Evolutionary conservation across 1,284 basidiomycete species (phyloP), one percentile per base, ranked within the genome.

Genomic region (Leccinum angustisporum): DNA sequence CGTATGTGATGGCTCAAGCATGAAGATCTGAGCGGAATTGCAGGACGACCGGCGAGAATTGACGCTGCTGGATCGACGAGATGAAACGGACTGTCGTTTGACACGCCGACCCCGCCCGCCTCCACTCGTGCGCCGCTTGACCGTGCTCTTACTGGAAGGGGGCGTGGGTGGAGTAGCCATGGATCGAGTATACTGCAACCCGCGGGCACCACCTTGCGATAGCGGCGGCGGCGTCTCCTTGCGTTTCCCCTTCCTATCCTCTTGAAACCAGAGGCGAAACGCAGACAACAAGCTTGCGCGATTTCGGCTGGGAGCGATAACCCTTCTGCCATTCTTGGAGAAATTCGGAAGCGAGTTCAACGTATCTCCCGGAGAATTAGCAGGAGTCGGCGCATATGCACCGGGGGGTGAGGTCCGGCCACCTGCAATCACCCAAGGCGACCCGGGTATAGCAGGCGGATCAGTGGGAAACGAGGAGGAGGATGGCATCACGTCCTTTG

Each of bases 191-290:
- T 74, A 67, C 33, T 70, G 63, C 36, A 70, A 60, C 27, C 65
- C 66, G 43, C 67, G 60, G 48, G 61, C 38, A 59, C 58, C 58
- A 62, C 70, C 69, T 72, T 81, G 67, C 65, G 77, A 59, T 31
- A 67, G 66, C 52, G 60, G 61, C 43, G 68, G 72, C 14, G 64
- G 59, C 38, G 69, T 55, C 50, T 84, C 85, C 71, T 90, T 88
- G 58, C 86, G 79, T 74, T 92, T 93, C 5, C 89, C 87, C 69
- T 90, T 92, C 67, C 81, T 79, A 66, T 92, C 91, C 64, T 92
- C 90, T 61, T 90, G 83, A 75, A 93, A 91, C 91, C 91, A 93
- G 62, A 86, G 79, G 50, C 88, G 80, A 73, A 93, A 90, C 9
- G 90, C 81, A 3, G 86, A 84, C 38, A 93, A 72, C 48, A 93